phyloP scores from a whole-genome alignment of 495 filamentous ascomycete genomes.

The Eremomyces bilateralis region DNA sequence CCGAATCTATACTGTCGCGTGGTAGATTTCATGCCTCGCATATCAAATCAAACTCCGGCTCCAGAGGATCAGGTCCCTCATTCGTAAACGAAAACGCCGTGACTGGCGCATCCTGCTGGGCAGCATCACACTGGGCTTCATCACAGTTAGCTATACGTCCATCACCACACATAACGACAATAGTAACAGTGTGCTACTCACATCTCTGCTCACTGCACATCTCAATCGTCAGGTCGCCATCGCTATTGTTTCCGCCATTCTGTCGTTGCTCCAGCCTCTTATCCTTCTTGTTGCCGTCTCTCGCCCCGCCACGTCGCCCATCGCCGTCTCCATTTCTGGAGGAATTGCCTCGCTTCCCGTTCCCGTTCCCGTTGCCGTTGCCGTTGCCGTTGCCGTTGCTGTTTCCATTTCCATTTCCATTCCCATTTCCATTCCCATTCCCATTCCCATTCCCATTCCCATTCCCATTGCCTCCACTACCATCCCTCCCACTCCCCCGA shows the following conservation, averaged over 20 bases:
- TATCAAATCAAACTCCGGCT: slow-evolving; percentile 1
- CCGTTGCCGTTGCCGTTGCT: background rate
- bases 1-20: too few species aligned
- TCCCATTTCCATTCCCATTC: background rate
- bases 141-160: too few species aligned
- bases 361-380: background rate
- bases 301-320: too few species aligned
- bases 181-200: too few species aligned
- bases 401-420: background rate
- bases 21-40: background rate
- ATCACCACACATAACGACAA: too few species aligned
- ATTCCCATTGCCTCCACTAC: slow-evolving; percentile 2
- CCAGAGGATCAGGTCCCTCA: background rate
- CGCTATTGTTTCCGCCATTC: too few species aligned
- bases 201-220: too few species aligned
- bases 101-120: background rate
- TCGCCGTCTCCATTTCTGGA: too few species aligned
- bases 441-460: slow-evolving; percentile 1
- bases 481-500: background rate
- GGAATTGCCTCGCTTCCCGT: background rate
- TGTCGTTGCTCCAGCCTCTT: too few species aligned
- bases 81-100: background rate
- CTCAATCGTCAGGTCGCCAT: too few species aligned
- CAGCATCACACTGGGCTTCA: background rate
- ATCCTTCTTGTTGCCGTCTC: too few species aligned